A percentile compares a stretch with the other conserved stretches of the same genome.
Evolutionary conservation across 495 filamentous ascomycete genomes (phyloP).

Genomic region (Geopyxis carbonaria): DNA sequence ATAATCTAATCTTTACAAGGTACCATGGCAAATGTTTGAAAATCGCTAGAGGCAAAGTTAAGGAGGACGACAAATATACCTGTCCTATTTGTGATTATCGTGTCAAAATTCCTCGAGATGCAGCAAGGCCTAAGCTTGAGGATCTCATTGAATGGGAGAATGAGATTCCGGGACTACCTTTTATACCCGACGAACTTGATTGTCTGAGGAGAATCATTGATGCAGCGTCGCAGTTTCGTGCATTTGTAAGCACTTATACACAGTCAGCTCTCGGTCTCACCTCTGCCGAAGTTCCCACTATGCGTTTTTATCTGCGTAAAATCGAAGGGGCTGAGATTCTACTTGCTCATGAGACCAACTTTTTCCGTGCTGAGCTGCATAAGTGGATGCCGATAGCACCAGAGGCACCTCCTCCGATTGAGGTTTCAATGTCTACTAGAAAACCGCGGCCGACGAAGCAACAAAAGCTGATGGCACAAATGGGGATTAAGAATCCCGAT

Average conservation of each 20-base stretch:
- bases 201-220: constrained; percentile 67
- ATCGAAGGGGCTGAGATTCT: constrained; percentile 96
- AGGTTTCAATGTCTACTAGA: constrained; percentile 77
- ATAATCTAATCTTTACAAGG: constrained; percentile 32
- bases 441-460: constrained; percentile 96
- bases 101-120: constrained; percentile 96
- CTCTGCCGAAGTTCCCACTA: constrained; percentile 65
- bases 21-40: constrained; percentile 98
- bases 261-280: constrained; percentile 58
- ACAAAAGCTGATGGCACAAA: constrained; percentile 81
- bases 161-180: constrained; percentile 67
- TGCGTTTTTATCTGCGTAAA: constrained; percentile 96
- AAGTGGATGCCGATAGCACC: constrained; percentile 90
- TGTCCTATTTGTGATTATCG: constrained; percentile 97
- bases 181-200: constrained; percentile 91
- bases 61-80: constrained; percentile 95
- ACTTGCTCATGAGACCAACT: constrained; percentile 83
- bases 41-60: constrained; percentile 91
- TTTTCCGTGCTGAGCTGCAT: constrained; percentile 89
- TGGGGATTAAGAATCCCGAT: constrained; percentile 72
- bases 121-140: constrained; percentile 86
- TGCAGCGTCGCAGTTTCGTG: constrained; percentile 66
- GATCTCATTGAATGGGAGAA: constrained; percentile 76
- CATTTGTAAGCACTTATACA: constrained; percentile 60
- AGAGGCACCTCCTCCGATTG: constrained; percentile 62